A percentile compares a stretch with the other conserved stretches of the same genome.
Evolutionary conservation across 2,329 filamentous ascomycete species (phyloP).

Genomic region (Cryphonectria parasitica): DNA sequence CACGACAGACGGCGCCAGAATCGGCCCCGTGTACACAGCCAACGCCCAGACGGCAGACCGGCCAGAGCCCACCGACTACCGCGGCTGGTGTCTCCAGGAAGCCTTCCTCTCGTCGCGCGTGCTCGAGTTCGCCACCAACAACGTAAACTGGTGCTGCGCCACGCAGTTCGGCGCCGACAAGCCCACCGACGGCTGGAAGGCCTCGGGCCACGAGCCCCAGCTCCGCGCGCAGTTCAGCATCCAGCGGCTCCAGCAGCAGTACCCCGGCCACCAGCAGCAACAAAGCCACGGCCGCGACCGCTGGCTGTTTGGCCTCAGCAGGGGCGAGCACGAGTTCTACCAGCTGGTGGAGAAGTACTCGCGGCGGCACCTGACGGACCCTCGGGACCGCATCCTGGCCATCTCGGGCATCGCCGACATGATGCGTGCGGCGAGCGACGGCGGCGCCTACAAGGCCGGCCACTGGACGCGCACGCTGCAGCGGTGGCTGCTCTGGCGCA

Average conservation of each 20-base stretch:
- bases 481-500: background rate
- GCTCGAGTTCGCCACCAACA: background rate
- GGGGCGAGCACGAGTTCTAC: slow-evolving; percentile 2
- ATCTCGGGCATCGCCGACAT: slow-evolving; percentile 9
- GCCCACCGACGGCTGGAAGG: background rate
- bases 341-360: slow-evolving; percentile 4
- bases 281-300: background rate
- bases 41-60: background rate
- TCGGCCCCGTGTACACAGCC: background rate
- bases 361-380: background rate
- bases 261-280: too few relatives aligned
- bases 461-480: background rate
- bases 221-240: background rate
- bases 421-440: background rate
- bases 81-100: background rate
- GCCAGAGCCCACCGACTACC: slow-evolving; percentile 1
- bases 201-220: background rate
- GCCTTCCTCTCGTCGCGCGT: background rate
- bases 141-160: background rate
- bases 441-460: background rate
- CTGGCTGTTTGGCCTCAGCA: background rate
- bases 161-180: background rate
- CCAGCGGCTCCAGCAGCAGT: background rate
- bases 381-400: slow-evolving; percentile 1
- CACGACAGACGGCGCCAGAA: too few relatives aligned